Conservation (phyloP, 148 eudicot species). For the Hydrangea macrophylla region DNA sequence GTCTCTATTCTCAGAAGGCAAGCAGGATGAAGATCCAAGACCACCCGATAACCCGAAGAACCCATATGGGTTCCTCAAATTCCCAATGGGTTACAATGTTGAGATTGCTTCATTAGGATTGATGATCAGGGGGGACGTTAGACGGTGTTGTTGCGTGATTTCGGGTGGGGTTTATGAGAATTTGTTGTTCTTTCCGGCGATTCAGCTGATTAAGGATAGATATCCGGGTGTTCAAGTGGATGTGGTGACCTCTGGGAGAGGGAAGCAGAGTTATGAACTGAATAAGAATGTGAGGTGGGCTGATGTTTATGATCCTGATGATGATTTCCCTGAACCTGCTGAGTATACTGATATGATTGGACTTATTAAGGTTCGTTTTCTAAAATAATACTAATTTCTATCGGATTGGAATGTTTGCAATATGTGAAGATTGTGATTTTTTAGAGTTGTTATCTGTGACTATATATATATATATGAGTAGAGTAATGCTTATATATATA, state of each 20-base stretch:
- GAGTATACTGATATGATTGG: constrained; percentile 86
- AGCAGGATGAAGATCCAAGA: constrained; percentile 83
- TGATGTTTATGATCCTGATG: constrained; percentile 64
- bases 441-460: no score
- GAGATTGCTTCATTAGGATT: constrained; percentile 75
- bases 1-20: constrained; percentile 49
- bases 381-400: background rate
- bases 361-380: constrained; percentile 58
- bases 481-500: no score
- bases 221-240: constrained; percentile 89
- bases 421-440: background rate
- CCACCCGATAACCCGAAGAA: constrained; percentile 68
- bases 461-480: no score
- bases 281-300: constrained; percentile 97
- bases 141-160: constrained; percentile 78
- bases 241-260: constrained; percentile 57
- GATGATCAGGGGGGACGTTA: constrained; percentile 83
- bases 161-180: constrained; percentile 94
- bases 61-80: constrained; percentile 81
- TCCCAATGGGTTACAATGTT: constrained; percentile 67
- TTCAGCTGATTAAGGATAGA: constrained; percentile 80
- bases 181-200: constrained; percentile 74
- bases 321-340: constrained; percentile 68
- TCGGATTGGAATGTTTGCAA: background rate
- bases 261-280: constrained; percentile 82